phyloP scores from a whole-genome alignment of 2,329 filamentous ascomycete species.

The Neofusicoccum ribis region DNA sequence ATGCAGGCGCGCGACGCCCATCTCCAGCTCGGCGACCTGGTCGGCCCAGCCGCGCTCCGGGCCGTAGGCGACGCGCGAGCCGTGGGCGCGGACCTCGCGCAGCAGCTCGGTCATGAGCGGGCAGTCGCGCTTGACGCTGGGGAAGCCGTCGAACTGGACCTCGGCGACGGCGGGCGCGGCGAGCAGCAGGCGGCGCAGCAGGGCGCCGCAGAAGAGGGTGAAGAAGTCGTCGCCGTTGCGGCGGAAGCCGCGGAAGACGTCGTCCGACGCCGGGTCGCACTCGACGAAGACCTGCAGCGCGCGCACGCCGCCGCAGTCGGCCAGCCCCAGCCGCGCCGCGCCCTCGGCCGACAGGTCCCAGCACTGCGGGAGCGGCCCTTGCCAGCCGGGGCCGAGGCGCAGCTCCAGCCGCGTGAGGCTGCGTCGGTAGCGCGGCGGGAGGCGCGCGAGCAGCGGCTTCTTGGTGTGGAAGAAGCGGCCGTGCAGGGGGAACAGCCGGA shows the following conservation, averaged over 20 bases:
- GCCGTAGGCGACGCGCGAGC: constrained; percentile 62
- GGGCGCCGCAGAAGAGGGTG: constrained; percentile 61
- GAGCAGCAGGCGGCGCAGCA: constrained; percentile 59
- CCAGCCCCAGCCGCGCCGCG: constrained; percentile 54
- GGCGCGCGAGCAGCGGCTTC: constrained; percentile 66
- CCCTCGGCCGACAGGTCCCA: constrained; percentile 53
- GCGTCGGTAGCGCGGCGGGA: constrained; percentile 61
- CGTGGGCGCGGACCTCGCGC: constrained; percentile 49
- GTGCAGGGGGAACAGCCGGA: constrained; percentile 55
- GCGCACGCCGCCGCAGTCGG: constrained; percentile 60
- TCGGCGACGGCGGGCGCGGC: constrained; percentile 57
- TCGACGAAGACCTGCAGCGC: constrained; percentile 69
- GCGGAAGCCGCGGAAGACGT: constrained; percentile 67
- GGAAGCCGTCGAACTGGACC: constrained; percentile 70
- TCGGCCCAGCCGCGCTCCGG: constrained; percentile 66
- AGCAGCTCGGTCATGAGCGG: constrained; percentile 65
- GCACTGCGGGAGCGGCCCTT: constrained; percentile 61
- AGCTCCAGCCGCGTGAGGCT: constrained; percentile 66
- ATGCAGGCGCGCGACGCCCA: background rate
- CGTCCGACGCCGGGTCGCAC: constrained; percentile 66
- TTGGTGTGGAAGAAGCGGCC: constrained; percentile 69
- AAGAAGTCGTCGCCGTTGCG: constrained; percentile 65
- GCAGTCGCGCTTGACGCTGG: constrained; percentile 64
- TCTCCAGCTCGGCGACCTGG: constrained; percentile 32
- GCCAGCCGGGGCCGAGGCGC: constrained; percentile 72